These are phyloP conservation scores for Senna tora DNA, from an alignment of 306 rosid species.

Conservation along the genomic window DNA sequence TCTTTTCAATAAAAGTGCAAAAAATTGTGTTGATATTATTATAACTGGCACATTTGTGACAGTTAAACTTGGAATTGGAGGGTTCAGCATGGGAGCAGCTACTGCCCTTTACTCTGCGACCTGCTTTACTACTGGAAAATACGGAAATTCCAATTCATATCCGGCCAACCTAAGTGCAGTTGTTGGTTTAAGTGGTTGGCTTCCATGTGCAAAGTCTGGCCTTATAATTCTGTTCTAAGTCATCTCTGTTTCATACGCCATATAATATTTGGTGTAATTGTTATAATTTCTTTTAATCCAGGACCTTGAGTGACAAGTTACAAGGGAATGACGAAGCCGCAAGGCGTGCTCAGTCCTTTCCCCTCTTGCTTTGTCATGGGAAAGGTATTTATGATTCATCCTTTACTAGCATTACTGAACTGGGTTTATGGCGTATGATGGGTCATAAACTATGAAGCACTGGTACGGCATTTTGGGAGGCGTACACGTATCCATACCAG, in stretches of 20 bases:
- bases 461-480: too few relatives aligned
- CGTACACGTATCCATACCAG: too few relatives aligned
- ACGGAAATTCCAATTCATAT: constrained; percentile 68
- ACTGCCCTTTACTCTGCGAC: constrained; percentile 83
- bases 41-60: constrained; percentile 33
- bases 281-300: constrained; percentile 40
- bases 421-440: not conserved
- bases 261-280: constrained; percentile 16
- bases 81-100: constrained; percentile 99
- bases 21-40: not conserved
- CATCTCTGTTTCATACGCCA: constrained; percentile 9
- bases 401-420: not conserved
- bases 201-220: constrained; percentile 88
- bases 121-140: constrained; percentile 70
- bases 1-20: not conserved
- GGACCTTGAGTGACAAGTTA: constrained; percentile 70
- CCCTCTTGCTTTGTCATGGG: constrained; percentile 89
- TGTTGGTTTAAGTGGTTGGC: constrained; percentile 98
- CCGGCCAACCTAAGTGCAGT: constrained; percentile 75
- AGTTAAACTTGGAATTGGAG: constrained; percentile 97
- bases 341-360: constrained; percentile 73
- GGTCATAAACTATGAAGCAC: constrained; percentile 1
- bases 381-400: constrained; percentile 60
- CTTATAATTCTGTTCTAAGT: constrained; percentile 34
- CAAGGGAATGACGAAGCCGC: constrained; percentile 65